Evolutionary conservation across 2,329 filamentous ascomycete species (phyloP).

Genomic region (Sclerotinia trifoliorum): DNA sequence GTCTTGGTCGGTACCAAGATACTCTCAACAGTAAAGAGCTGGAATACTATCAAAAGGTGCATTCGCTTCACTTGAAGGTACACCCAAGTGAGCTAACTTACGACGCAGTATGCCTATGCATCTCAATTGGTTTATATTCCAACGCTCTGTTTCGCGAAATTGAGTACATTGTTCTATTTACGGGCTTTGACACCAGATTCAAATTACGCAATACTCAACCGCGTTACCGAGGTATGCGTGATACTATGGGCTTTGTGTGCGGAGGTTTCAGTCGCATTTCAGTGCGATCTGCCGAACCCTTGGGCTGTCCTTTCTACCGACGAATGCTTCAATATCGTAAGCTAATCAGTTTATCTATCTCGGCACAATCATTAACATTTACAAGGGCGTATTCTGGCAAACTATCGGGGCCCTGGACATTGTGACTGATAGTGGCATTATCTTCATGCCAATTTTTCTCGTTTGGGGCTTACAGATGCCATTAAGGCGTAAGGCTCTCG

Average conservation of each 20-base stretch:
- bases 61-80: not conserved
- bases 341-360: not conserved
- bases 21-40: slow-evolving; percentile 22
- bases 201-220: slow-evolving; percentile 25
- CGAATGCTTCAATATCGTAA: slow-evolving; percentile 32
- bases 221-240: slow-evolving; percentile 13
- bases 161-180: slow-evolving; percentile 28
- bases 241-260: slow-evolving; percentile 16
- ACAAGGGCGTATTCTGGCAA: slow-evolving; percentile 44
- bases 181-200: slow-evolving; percentile 16
- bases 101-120: slow-evolving; percentile 33
- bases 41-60: slow-evolving; percentile 29
- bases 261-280: slow-evolving; percentile 29
- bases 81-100: not conserved
- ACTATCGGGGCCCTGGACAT: slow-evolving; percentile 50
- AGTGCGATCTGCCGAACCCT: slow-evolving; percentile 35
- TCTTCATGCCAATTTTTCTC: slow-evolving; percentile 47
- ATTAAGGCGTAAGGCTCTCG: slow-evolving; percentile 38
- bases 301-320: slow-evolving; percentile 31
- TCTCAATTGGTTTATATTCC: slow-evolving; percentile 37
- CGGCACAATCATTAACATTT: not conserved
- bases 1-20: slow-evolving; percentile 26
- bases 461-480: slow-evolving; percentile 49
- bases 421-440: slow-evolving; percentile 47
- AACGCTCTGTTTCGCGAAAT: slow-evolving; percentile 34